Base-by-base conservation (phyloP, 192 early-diverging fungal genomes). In the Podochytrium sp. region DNA sequence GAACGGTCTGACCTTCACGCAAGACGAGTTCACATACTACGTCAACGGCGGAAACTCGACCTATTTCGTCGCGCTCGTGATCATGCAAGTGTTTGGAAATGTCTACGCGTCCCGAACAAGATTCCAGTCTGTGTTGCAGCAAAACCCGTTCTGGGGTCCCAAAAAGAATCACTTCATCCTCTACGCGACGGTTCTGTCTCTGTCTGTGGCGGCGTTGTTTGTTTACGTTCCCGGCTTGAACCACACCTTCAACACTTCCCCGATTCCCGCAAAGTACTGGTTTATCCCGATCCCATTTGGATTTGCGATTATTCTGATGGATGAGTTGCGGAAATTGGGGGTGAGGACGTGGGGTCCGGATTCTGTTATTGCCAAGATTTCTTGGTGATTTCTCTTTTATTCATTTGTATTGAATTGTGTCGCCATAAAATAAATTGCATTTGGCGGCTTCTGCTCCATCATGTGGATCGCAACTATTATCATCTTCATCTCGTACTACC, bases 231-330 rank as follows among this genome's bases (percentile, higher is more conserved):
- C 88, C 0, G 79, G 80, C 10, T 80, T 90, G 60, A 80, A 91
- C 18, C 72, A 23, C 37, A 59, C 86, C 25, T 85, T 92, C 55
- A 43, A 75, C 20, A 90, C 87, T 2, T 76, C 71, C 12, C 79
- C 86, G 1, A 80, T 91, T 32, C 91, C 90, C 5, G 72, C 82
- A 34, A 73, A 84, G 80, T 90, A 80, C 72, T 92, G 89, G 88
- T 81, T 90, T 57, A 76, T 90, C 38, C 89, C 91, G 2, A 39
- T 91, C 27, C 80, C 80, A 6, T 81, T 84, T 49, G 88, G 83
- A 1, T n/a, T 83, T 2, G 74, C 81, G 41, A 85, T 91, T 60
- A 56, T 91, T 42, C 20, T 86, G 23, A 79, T 84, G 49, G 91
- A 91, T 78, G 90, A 92, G 65, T 14, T 79, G 16, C 63, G 91